Base-by-base conservation (phyloP, 2,329 filamentous ascomycete species). In the Drechslerella stenobrocha region DNA sequence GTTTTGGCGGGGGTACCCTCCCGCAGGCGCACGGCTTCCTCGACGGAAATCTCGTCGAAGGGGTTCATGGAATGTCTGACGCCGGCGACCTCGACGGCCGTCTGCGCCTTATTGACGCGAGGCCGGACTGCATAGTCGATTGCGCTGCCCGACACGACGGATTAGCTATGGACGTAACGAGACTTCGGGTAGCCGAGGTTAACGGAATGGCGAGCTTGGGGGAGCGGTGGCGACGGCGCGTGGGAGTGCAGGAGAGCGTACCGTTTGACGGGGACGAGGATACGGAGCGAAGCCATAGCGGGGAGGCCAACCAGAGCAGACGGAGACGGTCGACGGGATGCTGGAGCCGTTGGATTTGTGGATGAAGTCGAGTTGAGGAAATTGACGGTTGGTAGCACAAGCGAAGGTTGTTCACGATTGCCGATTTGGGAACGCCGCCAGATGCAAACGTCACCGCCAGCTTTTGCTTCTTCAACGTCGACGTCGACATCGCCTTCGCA, bases 11-110 rank as follows among this genome's bases (percentile, higher is more conserved):
- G 84, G 77, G 89, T 88, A 81, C 89, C 88, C 78, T 97, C 92
- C 77, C 93, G 91, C 76, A 98, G 87, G 37, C 89, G 90, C 52
- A 96, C 89, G 52, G 91, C 89, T 80, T 97, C 93, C 80, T 98
- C 93, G 77, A 98, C 86, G 42, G 90, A 95, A 75, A 98, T 88
- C 78, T 98, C 93, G 81, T 98, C 93, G 79, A 98, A 98, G 18
- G 93, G 93, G 82, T 97, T 98, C 84, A 98, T 92, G 76, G 87
- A 91, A 83, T 97, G 92, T 80, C 97, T 97, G 75, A 97, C 90
- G 73, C 89, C 89, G 71, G 87, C 82, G 57, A 89, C 96, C 79
- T 96, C 92, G 78, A 98, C 87, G 75, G 85, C 92, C 69, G 92
- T 96, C 78, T 84, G 81, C 71, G 85, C 76, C 73, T 85, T 84